Evolutionary conservation across 352 stramenopile species (phyloP).

Genomic region (Globisporangium canariense): DNA sequence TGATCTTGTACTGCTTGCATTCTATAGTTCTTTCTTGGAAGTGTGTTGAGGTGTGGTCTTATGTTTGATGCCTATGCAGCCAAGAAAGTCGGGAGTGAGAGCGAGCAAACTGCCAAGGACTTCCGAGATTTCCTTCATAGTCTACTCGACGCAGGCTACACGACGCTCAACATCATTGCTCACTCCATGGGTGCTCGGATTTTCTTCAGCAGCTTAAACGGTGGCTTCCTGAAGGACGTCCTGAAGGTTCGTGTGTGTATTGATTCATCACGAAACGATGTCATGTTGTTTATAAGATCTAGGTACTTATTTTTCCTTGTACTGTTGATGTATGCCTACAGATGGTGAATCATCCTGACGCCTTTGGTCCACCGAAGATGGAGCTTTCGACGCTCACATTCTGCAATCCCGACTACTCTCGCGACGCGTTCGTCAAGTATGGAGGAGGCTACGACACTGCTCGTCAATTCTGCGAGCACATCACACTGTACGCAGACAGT

Average conservation of each 20-base stretch:
- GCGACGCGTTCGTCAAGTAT: conserved; percentile 56
- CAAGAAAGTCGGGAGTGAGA: conserved; percentile 39
- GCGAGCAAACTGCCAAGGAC: conserved; percentile 36
- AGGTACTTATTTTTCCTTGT: background rate
- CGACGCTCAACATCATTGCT: conserved; percentile 57
- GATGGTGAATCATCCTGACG: conserved; percentile 2
- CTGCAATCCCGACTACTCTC: conserved; percentile 76
- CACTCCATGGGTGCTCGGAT: conserved; percentile 66
- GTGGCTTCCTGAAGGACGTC: conserved; percentile 37
- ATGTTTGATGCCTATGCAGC: conserved; percentile 16
- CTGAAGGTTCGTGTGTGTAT: conserved; percentile 30
- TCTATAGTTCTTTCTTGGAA: background rate
- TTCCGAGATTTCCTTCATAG: conserved; percentile 53
- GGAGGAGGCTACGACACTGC: conserved; percentile 51
- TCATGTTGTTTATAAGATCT: background rate
- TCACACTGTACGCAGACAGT: conserved; percentile 75
- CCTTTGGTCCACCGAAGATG: conserved; percentile 16
- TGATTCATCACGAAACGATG: background rate
- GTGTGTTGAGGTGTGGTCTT: background rate
- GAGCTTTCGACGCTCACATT: conserved; percentile 66
- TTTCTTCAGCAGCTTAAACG: conserved; percentile 52
- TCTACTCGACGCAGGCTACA: conserved; percentile 58
- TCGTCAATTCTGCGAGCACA: conserved; percentile 50
- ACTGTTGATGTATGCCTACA: background rate
- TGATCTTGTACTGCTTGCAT: background rate